Percentiles rank a stretch among this genome's conserved stretches.
Conservation (phyloP, 164 flowering plant species). For the Stephania cephalantha region DNA sequence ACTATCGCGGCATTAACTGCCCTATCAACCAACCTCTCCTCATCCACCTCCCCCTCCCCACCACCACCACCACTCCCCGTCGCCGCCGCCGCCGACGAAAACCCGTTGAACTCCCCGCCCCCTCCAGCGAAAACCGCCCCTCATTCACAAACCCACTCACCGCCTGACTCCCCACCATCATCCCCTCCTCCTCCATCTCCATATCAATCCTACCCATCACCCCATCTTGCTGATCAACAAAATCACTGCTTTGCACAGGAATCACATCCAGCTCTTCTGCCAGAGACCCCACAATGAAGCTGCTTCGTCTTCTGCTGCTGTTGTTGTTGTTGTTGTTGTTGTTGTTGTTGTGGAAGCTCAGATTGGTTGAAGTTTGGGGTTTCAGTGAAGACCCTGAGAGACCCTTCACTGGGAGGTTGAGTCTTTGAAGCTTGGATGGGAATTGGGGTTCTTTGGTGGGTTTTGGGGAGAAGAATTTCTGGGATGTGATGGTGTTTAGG, state of each 20-base stretch:
- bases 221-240: conserved; percentile 51
- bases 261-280: conserved; percentile 54
- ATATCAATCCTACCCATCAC: conserved; percentile 29
- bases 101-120: conserved; percentile 34
- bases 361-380: neutral
- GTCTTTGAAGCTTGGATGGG: conserved; percentile 11
- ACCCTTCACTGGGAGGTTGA: conserved; percentile 15
- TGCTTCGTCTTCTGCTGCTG: conserved; percentile 16
- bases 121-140: conserved; percentile 54
- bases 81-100: conserved; percentile 26
- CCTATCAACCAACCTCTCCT: conserved; percentile 55
- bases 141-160: conserved; percentile 51
- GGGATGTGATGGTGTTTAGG: conserved; percentile 32
- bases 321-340: too few species aligned
- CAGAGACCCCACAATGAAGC: conserved; percentile 18
- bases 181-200: conserved; percentile 23
- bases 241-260: conserved; percentile 61
- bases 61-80: conserved; percentile 12
- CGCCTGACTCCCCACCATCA: conserved; percentile 17
- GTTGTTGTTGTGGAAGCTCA: too few species aligned
- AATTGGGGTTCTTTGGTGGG: conserved; percentile 17
- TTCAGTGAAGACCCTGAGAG: conserved; percentile 14
- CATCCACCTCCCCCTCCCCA: conserved; percentile 25
- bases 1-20: conserved; percentile 74
- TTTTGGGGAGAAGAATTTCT: conserved; percentile 23